Conservation (phyloP, 1,284 basidiomycete species). For the Ustilago sp. region DNA sequence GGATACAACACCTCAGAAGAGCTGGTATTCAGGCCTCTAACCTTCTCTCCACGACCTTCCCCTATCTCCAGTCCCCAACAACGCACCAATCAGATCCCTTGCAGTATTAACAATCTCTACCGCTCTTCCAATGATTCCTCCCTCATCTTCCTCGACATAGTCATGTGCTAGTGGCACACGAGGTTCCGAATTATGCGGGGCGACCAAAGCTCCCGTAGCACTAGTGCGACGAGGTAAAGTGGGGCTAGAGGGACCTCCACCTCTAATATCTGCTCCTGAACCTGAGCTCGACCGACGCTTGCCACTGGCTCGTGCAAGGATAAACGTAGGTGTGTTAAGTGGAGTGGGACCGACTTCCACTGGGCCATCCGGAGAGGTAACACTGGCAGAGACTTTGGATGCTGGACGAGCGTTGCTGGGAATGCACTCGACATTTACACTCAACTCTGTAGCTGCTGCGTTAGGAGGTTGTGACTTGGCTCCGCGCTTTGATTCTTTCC, state of each 20-base stretch:
- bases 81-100: constrained; percentile 63
- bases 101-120: constrained; percentile 69
- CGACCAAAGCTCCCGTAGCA: constrained; percentile 63
- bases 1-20: not conserved
- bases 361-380: constrained; percentile 35
- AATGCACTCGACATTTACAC: constrained; percentile 62
- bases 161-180: constrained; percentile 65
- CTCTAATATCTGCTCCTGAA: constrained; percentile 32
- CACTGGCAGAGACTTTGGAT: constrained; percentile 12
- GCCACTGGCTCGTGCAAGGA: constrained; percentile 50
- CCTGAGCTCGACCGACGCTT: constrained; percentile 46
- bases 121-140: constrained; percentile 64
- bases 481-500: constrained; percentile 26
- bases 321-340: constrained; percentile 65
- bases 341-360: constrained; percentile 63
- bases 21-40: not conserved
- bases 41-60: constrained; percentile 53
- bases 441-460: constrained; percentile 44
- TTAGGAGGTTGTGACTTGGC: constrained; percentile 32
- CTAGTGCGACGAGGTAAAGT: constrained; percentile 55
- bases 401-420: constrained; percentile 51
- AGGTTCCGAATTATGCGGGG: constrained; percentile 60
- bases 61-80: constrained; percentile 52
- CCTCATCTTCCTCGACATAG: constrained; percentile 68
- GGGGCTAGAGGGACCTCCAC: constrained; percentile 49